Conservation (phyloP, 257 asterid species). For the Scutellaria barbata region DNA sequence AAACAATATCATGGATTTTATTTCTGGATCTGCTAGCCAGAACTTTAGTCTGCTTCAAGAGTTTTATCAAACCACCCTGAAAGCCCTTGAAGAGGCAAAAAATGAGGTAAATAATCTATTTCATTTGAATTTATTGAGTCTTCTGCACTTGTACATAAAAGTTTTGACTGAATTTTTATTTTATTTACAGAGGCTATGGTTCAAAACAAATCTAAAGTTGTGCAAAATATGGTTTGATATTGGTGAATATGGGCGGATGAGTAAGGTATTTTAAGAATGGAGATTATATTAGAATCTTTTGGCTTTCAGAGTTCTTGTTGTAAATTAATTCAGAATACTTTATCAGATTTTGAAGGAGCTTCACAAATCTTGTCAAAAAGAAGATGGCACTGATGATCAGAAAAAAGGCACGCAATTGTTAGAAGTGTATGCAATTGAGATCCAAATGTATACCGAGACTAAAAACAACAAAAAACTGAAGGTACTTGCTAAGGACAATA, state of each 20-base stretch:
- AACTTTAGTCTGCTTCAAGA: constrained; percentile 86
- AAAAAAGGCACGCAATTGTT: constrained; percentile 95
- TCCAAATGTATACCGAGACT: constrained; percentile 97
- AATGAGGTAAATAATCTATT: constrained; percentile 68
- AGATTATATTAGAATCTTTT: constrained; percentile 14
- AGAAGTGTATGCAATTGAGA: constrained; percentile 99
- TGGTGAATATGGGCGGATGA: constrained; percentile 94
- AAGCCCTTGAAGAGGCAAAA: constrained; percentile 97
- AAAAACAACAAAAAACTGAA: constrained; percentile 95
- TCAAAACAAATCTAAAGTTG: constrained; percentile 95
- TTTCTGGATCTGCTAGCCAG: constrained; percentile 95
- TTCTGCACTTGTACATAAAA: constrained; percentile 14
- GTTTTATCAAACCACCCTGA: constrained; percentile 92
- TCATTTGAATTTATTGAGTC: background rate
- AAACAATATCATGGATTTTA: constrained; percentile 96
- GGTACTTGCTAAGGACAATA: constrained; percentile 46
- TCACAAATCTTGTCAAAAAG: constrained; percentile 95
- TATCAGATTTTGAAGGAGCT: constrained; percentile 93
- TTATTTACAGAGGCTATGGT: constrained; percentile 85
- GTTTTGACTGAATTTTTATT: constrained; percentile 13
- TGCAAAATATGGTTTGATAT: constrained; percentile 98
- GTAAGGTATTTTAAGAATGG: constrained; percentile 58
- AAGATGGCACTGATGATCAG: constrained; percentile 97
- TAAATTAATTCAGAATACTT: constrained; percentile 31
- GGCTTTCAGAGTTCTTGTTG: constrained; percentile 17